Conservation (phyloP, 192 early-diverging fungal species). For the Haplosporangium gracile region DNA sequence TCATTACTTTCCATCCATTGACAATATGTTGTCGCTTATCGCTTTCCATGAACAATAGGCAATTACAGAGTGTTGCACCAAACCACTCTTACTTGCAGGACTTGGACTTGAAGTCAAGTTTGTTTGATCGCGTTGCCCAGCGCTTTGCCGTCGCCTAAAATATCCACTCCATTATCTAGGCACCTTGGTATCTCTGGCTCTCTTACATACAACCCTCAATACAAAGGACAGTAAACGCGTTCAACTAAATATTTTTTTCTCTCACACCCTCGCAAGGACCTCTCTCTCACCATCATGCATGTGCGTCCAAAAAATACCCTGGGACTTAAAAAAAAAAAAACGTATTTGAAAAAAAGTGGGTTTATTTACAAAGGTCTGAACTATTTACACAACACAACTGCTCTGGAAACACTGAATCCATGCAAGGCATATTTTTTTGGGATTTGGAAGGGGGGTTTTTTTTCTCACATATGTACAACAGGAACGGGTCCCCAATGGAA, state of each 20-base stretch:
- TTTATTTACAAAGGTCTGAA: constrained; percentile 13
- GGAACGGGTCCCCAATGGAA: not conserved
- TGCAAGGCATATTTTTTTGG: constrained; percentile 8
- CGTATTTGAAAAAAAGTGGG: not conserved
- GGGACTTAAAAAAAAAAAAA: not conserved
- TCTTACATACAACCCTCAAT: not conserved
- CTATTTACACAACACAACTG: constrained; percentile 4
- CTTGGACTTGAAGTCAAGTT: constrained; percentile 78
- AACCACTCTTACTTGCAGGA: constrained; percentile 85
- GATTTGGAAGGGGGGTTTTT: not conserved
- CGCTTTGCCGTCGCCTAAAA: constrained; percentile 62
- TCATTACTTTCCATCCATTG: not conserved
- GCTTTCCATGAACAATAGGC: constrained; percentile 55
- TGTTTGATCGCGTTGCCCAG: constrained; percentile 84
- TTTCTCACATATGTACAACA: constrained; percentile 12
- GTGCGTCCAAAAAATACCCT: not conserved
- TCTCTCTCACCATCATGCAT: no score
- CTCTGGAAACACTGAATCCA: constrained; percentile 10
- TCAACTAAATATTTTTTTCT: no score
- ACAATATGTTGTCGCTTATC: not conserved
- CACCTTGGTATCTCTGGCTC: not conserved
- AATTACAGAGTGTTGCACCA: constrained; percentile 81
- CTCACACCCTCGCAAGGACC: no score
- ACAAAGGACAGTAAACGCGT: not conserved
- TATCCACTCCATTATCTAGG: not conserved